Evolutionary conservation across 2,329 filamentous ascomycete species (phyloP).

Genomic region (Penicillium olsonii): DNA sequence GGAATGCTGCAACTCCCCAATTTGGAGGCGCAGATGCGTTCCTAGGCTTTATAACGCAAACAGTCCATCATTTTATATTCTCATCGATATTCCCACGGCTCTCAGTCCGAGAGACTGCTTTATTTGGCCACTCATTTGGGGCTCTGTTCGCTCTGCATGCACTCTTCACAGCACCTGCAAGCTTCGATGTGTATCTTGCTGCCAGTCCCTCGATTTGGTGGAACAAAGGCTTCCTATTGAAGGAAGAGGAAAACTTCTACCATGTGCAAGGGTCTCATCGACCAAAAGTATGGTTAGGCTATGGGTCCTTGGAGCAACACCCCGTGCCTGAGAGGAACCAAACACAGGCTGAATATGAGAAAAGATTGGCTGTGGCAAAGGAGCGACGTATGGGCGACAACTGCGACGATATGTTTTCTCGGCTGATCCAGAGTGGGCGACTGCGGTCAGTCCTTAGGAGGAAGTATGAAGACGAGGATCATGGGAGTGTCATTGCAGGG

Average conservation of each 20-base stretch:
- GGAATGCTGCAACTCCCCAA: constrained; percentile 12
- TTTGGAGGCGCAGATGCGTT: constrained; percentile 50
- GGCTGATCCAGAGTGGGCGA: constrained; percentile 14
- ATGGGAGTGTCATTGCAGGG: constrained; percentile 33
- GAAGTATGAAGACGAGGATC: constrained; percentile 34
- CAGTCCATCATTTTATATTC: constrained; percentile 37
- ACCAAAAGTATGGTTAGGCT: constrained; percentile 34
- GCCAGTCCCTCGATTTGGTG: constrained; percentile 53
- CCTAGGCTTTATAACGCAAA: constrained; percentile 44
- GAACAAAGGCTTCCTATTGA: constrained; percentile 46
- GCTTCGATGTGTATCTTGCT: constrained; percentile 50
- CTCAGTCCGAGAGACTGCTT: constrained; percentile 40
- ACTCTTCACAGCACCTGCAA: constrained; percentile 42
- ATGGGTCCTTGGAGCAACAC: constrained; percentile 38
- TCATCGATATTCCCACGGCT: constrained; percentile 33
- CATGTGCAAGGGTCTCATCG: constrained; percentile 6
- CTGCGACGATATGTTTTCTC: constrained; percentile 21
- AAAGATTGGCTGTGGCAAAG: constrained; percentile 15
- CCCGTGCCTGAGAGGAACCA: constrained; percentile 31
- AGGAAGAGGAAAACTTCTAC: constrained; percentile 32
- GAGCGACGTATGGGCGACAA: constrained; percentile 30
- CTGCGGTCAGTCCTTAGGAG: constrained; percentile 18
- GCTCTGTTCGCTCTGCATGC: constrained; percentile 52
- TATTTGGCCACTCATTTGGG: constrained; percentile 55
- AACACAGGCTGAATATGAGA: constrained; percentile 31